Base-by-base conservation (phyloP, 129 eudicot genomes). In the Apium graveolens region DNA sequence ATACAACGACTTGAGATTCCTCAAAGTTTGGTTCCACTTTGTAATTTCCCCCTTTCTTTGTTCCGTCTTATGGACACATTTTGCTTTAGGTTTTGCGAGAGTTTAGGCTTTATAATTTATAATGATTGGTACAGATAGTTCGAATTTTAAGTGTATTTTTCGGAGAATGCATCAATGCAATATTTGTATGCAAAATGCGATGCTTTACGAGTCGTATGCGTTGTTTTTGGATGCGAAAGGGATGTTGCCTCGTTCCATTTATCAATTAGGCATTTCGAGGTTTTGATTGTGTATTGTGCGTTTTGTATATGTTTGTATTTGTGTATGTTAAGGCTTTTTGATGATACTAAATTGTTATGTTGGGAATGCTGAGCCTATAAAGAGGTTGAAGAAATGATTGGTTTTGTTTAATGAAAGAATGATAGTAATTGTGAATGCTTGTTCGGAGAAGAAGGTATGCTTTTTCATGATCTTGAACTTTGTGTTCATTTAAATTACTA, bases 321-420 rank as follows among this genome's bases (percentile, higher is more conserved):
- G 8, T 65, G 37, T 80, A 2, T 44, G 39, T 7, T 77, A 44
- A 26, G 53, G 2, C 7, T 24, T 80, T 80, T 11, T 73, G 7
- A 51, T 80, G 53, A 76, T 43, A n/a, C 69, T 48, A 38, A 57
- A 18, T 35, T 17, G 51, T 41, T 39, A 41, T 62, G 34, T 27
- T 73, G 92, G 99, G 88, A 92, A 95, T 85, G 97, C 99, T 80
- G 80, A 90, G 88, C 99, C 99, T 16, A 55, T 88, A 70, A 95
- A 83, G 81, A 87, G 92, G 78, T 81, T 95, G 84, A 95, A 90
- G 82, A 92, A 88, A 83, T 90, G 97, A 21, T 90, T 88, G 65
- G 69, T 73, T 7, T 48, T 69, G 51, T 95, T 95, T 76, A 88
- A 87, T 39, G 94, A 92, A 85, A 87, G 99, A 80, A 71, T 92